Evolutionary conservation across 441 rosid species (phyloP).

Genomic region (Adansonia grandidieri): DNA sequence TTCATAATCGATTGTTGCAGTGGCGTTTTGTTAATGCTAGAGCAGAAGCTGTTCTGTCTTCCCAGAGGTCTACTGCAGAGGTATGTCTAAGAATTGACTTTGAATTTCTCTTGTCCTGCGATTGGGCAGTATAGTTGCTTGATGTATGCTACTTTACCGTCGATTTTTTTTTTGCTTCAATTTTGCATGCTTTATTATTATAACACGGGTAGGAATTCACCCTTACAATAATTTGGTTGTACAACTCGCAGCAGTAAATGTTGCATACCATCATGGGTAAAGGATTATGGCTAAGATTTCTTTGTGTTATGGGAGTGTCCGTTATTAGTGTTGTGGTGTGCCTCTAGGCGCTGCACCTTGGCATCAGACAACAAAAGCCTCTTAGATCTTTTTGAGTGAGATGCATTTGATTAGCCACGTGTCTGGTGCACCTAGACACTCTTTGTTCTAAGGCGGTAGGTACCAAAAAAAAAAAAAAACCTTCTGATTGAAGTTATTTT

Average conservation of each 20-base stretch:
- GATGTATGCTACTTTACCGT: background rate
- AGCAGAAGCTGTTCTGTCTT: conserved; percentile 55
- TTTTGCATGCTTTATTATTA: background rate
- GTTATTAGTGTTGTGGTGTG: no score
- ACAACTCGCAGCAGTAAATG: background rate
- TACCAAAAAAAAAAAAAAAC: no score
- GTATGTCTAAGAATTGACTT: conserved; percentile 43
- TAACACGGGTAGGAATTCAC: background rate
- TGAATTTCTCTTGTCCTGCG: conserved; percentile 3
- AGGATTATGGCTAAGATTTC: background rate
- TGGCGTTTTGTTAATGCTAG: conserved; percentile 89
- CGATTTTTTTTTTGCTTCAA: background rate
- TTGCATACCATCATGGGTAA: background rate
- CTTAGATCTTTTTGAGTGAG: background rate
- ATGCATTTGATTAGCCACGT: no score
- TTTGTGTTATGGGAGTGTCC: background rate
- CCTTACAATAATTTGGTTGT: background rate
- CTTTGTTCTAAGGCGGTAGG: no score
- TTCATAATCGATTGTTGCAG: conserved; percentile 76
- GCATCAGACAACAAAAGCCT: background rate
- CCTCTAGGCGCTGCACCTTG: no score
- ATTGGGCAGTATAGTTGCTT: background rate
- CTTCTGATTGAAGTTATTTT: no score
- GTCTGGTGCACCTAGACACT: no score
- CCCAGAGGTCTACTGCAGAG: conserved; percentile 71